Conservation (phyloP, 2,329 filamentous ascomycete genomes). For the Alternaria gaisen region DNA sequence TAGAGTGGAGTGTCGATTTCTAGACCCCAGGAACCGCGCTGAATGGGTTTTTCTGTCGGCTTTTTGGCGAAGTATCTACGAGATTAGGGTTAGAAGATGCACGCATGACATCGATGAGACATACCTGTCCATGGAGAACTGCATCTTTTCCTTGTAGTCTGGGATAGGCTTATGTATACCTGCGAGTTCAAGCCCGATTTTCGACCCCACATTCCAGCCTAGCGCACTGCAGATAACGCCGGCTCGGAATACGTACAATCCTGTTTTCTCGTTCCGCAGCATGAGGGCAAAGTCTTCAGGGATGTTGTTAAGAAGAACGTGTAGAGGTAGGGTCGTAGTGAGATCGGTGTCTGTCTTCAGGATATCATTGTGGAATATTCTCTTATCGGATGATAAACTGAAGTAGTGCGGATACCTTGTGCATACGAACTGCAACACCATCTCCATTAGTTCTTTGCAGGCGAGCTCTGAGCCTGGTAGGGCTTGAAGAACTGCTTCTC, state of each 20-base stretch:
- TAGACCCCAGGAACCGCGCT: slow-evolving; percentile 84
- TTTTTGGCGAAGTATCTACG: slow-evolving; percentile 79
- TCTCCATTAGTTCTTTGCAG: slow-evolving; percentile 88
- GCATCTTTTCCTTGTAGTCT: slow-evolving; percentile 88
- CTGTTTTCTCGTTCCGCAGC: slow-evolving; percentile 74
- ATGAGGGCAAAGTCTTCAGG: slow-evolving; percentile 87
- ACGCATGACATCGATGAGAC: slow-evolving; percentile 23
- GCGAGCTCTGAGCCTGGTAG: slow-evolving; percentile 80
- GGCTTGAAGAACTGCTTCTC: slow-evolving; percentile 69
- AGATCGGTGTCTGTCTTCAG: slow-evolving; percentile 70
- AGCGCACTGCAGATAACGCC: slow-evolving; percentile 81
- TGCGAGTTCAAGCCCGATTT: slow-evolving; percentile 74
- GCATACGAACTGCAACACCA: slow-evolving; percentile 81
- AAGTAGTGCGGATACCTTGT: slow-evolving; percentile 81
- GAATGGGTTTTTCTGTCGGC: slow-evolving; percentile 77
- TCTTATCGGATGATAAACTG: slow-evolving; percentile 59
- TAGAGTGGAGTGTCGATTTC: slow-evolving; percentile 79
- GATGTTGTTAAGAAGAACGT: slow-evolving; percentile 77
- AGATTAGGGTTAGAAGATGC: neutral
- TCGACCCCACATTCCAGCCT: slow-evolving; percentile 79
- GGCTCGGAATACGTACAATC: slow-evolving; percentile 77
- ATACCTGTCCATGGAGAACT: slow-evolving; percentile 84
- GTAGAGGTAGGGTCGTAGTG: slow-evolving; percentile 69
- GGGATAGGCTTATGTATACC: slow-evolving; percentile 79
- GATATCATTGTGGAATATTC: slow-evolving; percentile 74